Conservation (phyloP, 495 filamentous ascomycete species). For the Penicillium angulare region DNA sequence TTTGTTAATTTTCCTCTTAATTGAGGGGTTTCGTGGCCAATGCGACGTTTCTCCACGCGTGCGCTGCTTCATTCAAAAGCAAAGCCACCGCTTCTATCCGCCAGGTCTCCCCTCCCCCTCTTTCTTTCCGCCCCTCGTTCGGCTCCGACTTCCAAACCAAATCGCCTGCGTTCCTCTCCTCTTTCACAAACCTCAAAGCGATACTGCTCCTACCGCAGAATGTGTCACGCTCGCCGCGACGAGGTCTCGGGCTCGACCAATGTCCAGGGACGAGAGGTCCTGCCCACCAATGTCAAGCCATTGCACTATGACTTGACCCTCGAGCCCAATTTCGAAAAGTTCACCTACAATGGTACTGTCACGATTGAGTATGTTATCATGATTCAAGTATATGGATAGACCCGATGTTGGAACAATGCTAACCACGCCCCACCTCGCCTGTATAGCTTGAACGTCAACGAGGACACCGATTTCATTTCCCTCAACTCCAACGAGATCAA, state of each 20-base stretch:
- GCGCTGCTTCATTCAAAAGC: conserved; percentile 42
- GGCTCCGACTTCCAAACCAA: conserved; percentile 17
- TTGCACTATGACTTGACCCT: conserved; percentile 65
- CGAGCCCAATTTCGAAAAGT: conserved; percentile 63
- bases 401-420: not conserved
- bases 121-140: conserved; percentile 29
- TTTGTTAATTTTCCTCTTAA: conserved; percentile 11
- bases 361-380: conserved; percentile 53
- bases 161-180: conserved; percentile 25
- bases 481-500: conserved; percentile 86
- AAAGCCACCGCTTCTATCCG: conserved; percentile 43
- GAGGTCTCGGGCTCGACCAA: conserved; percentile 48
- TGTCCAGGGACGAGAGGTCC: conserved; percentile 59
- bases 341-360: conserved; percentile 63
- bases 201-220: conserved; percentile 52
- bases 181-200: conserved; percentile 41
- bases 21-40: conserved; percentile 25
- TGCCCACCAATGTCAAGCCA: conserved; percentile 68
- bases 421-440: not conserved
- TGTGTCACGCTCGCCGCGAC: conserved; percentile 44
- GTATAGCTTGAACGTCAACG: conserved; percentile 69
- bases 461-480: conserved; percentile 81
- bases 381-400: not conserved
- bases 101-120: conserved; percentile 34
- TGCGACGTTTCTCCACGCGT: conserved; percentile 42